Base-by-base conservation (phyloP, 768 basidiomycete species). In the Kwoniella dendrophila region DNA sequence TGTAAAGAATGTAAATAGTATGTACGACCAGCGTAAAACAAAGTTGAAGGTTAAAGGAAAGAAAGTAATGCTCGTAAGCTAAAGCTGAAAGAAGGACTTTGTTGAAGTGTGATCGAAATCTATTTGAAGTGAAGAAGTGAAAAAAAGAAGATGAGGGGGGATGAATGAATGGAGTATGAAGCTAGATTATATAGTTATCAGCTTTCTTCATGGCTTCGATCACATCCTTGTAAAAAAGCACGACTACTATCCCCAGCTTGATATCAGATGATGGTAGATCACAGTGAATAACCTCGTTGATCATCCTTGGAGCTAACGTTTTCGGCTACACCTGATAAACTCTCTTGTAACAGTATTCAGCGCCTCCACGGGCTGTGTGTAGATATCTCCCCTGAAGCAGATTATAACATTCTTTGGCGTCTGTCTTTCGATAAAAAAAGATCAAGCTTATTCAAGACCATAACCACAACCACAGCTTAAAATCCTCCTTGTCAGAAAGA, bases 11-110 rank as follows among this genome's bases (percentile, higher is more conserved):
- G 54, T 56, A 41, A 38, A 29, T 56, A 30, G 54, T 44, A 40
- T 56, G 45, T 41, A 32, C n/a, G 54, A 44, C 54, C 54, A 44
- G 54, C 54, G 54, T 44, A 56, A 29, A 30, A 24, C 22, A 43
- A 44, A 32, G 29, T 32, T 56, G 40, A 44, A 56, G 26, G 26
- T 38, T 8, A 14, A 8, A 43, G 41, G 20, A 44, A 56, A 43
- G 36, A 44, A 32, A 51, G 49, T 51, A 32, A 18, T 51, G 49
- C 49, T 51, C 49, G 49, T 51, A 30, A 51, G 49, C 36, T 10
- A 54, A 54, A 40, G 32, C 30, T 11, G 12, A 54, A 32, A 29
- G 14, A 22, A 33, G 30, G 27, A 50, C 27, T 29, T 33, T 33
- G 27, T 8, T 50, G 27, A 50, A 29, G 12, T 38, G 52, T 24